Conservation (phyloP, 805 yeast genomes). For the Hanseniaspora meyeri region DNA sequence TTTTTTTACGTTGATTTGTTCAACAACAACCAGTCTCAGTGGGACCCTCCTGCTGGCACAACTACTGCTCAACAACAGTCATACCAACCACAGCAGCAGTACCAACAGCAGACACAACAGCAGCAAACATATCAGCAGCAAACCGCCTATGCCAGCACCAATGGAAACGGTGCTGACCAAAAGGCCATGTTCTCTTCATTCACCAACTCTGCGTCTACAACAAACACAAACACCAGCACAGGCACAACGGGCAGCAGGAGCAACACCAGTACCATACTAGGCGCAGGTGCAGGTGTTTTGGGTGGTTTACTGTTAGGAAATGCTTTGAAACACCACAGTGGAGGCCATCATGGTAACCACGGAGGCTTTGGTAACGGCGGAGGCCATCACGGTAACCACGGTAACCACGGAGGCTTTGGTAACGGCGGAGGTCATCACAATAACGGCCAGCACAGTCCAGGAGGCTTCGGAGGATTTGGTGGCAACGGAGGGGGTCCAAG, state of each 20-base stretch:
- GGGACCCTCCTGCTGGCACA: slow-evolving; percentile 73
- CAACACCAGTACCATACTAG: slow-evolving; percentile 16
- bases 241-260: slow-evolving; percentile 4
- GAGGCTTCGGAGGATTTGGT: not conserved
- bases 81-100: slow-evolving; percentile 2
- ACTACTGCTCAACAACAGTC: slow-evolving; percentile 31
- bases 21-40: slow-evolving; percentile 62
- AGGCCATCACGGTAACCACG: not conserved
- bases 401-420: not conserved
- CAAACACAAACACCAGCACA: slow-evolving; percentile 14
- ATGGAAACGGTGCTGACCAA: slow-evolving; percentile 3
- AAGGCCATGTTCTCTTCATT: not conserved
- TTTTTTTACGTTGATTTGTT: slow-evolving; percentile 69
- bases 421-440: not conserved
- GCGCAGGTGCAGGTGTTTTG: slow-evolving; percentile 6
- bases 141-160: slow-evolving; percentile 16
- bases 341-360: not conserved
- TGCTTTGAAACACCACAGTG: not conserved
- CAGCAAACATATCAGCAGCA: slow-evolving; percentile 8
- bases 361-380: not conserved
- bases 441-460: not conserved
- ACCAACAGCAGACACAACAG: too few species aligned
- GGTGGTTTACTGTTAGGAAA: not conserved
- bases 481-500: not conserved
- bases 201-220: not conserved